Percentiles rank a stretch among this genome's conserved stretches.
These are phyloP conservation scores for Penicillium rolfsii DNA, from an alignment of 2,329 filamentous ascomycete genomes.

Conservation along the genomic window DNA sequence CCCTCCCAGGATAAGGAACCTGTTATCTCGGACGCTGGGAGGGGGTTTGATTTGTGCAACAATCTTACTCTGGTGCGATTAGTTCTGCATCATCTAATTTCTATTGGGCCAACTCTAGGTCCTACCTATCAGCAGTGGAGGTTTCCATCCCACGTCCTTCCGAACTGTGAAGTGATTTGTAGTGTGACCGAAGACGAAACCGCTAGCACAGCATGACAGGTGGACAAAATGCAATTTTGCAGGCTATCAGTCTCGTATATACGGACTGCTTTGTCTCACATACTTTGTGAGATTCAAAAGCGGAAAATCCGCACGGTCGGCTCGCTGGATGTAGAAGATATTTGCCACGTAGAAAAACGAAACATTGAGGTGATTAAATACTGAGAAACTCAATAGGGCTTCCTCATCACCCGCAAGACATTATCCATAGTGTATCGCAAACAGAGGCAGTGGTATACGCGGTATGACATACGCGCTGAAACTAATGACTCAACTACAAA, in stretches of 20 bases:
- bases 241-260: not conserved
- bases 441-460: too few species aligned
- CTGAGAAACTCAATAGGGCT: too few species aligned
- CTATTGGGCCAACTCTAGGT: not conserved
- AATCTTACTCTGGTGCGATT: not conserved
- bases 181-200: not conserved
- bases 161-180: not conserved
- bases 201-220: too few species aligned
- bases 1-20: not conserved
- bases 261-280: not conserved
- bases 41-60: not conserved
- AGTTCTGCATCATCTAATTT: not conserved
- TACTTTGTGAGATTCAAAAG: not conserved
- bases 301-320: not conserved
- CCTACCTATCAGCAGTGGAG: not conserved
- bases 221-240: not conserved
- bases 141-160: not conserved
- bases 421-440: too few species aligned
- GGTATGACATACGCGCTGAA: too few species aligned
- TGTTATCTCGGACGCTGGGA: not conserved
- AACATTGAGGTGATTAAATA: too few species aligned
- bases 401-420: too few species aligned
- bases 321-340: not conserved
- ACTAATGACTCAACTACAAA: too few species aligned
- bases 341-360: not conserved